These are phyloP conservation scores for Collybia sordida DNA, from an alignment of 768 basidiomycete species.

Conservation along the genomic window DNA sequence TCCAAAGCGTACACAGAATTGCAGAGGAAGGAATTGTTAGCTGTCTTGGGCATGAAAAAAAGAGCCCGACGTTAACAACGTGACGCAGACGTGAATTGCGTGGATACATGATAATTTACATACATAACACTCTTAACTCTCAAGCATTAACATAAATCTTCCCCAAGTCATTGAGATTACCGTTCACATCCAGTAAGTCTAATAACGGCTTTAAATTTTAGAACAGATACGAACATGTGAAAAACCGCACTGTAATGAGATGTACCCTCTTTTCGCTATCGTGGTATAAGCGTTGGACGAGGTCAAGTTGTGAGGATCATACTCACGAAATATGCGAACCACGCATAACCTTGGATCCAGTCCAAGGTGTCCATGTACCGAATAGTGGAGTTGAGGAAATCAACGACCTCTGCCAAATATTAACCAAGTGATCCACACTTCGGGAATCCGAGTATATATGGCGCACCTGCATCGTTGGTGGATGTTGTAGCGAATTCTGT, in stretches of 20 bases:
- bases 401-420: slow-evolving; percentile 24
- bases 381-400: slow-evolving; percentile 41
- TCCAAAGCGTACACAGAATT: too few species aligned
- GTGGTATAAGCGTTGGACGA: not conserved
- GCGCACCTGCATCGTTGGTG: slow-evolving; percentile 13
- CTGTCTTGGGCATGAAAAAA: too few species aligned
- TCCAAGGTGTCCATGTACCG: slow-evolving; percentile 39
- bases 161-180: slow-evolving; percentile 19
- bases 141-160: slow-evolving; percentile 14
- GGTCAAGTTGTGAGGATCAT: not conserved
- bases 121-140: too few species aligned
- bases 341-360: slow-evolving; percentile 48
- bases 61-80: too few species aligned
- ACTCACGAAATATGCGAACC: slow-evolving; percentile 39
- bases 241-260: slow-evolving; percentile 19
- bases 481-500: slow-evolving; percentile 29
- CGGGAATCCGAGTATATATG: not conserved
- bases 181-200: slow-evolving; percentile 20
- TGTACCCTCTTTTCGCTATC: slow-evolving; percentile 17
- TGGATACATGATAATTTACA: not conserved
- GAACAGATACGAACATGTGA: not conserved
- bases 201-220: not conserved
- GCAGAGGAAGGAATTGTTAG: too few species aligned
- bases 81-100: too few species aligned
- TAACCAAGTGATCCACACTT: not conserved